These are phyloP conservation scores for Datura wrightii DNA, from an alignment of 257 asterid genomes.

Conservation along the genomic window DNA sequence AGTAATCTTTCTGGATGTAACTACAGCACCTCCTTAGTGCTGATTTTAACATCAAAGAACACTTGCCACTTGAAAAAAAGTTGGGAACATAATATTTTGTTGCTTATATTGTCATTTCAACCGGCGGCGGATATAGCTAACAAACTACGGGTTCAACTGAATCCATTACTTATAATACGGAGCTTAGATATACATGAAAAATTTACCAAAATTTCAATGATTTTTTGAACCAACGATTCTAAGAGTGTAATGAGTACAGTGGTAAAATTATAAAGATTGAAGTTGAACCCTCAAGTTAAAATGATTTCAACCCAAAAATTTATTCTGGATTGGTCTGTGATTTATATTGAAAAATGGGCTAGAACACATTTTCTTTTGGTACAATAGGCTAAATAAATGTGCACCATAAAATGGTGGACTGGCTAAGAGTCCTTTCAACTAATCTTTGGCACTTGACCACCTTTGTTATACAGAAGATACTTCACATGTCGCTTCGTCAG, in stretches of 20 bases:
- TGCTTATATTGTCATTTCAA: background rate
- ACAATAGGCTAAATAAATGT: background rate
- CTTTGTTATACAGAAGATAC: constrained; percentile 22
- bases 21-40: background rate
- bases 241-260: too few relatives aligned
- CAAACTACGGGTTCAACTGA: too few relatives aligned
- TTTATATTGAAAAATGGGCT: background rate
- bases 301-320: background rate
- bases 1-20: background rate
- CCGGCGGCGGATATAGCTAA: background rate
- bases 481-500: background rate
- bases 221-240: background rate
- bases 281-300: too few relatives aligned
- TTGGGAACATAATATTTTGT: background rate
- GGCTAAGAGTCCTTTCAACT: background rate
- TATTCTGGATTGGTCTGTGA: constrained; percentile 9
- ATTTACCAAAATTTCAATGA: background rate
- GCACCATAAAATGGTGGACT: background rate
- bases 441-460: background rate
- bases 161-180: too few relatives aligned
- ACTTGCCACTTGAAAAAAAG: background rate
- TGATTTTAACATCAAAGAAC: background rate
- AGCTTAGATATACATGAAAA: background rate
- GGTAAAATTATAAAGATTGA: too few relatives aligned
- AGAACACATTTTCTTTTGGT: background rate